These are phyloP conservation scores for Dryas alaskensis DNA, from an alignment of 306 rosid species.

Conservation along the genomic window DNA sequence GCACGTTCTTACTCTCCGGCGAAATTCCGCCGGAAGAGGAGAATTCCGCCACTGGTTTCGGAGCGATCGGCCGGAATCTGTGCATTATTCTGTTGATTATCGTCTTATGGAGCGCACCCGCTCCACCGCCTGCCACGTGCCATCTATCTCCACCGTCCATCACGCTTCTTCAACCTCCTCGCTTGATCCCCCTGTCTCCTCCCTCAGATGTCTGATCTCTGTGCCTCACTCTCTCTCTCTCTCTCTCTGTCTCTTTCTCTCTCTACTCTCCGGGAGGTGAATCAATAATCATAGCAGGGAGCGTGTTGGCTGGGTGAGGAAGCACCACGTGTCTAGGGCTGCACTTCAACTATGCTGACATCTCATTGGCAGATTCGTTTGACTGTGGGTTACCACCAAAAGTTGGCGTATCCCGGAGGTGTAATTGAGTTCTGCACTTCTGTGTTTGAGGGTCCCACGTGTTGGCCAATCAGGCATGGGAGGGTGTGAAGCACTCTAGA, in stretches of 20 bases:
- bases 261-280: conserved; percentile 32
- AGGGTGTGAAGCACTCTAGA: conserved; percentile 31
- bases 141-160: conserved; percentile 52
- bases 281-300: conserved; percentile 62
- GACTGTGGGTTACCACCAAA: conserved; percentile 3
- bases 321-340: conserved; percentile 74
- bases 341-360: neutral
- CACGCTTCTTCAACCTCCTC: neutral
- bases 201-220: neutral
- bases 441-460: conserved; percentile 39
- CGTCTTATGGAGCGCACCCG: conserved; percentile 12
- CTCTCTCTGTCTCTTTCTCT: conserved; percentile 12
- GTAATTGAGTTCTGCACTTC: neutral
- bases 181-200: neutral
- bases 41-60: conserved; percentile 43
- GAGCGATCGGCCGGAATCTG: conserved; percentile 77
- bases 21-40: neutral
- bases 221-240: conserved; percentile 1
- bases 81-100: conserved; percentile 47
- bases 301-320: conserved; percentile 53
- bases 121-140: conserved; percentile 29
- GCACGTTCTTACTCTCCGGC: conserved; percentile 15
- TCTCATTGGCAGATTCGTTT: conserved; percentile 30
- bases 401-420: conserved; percentile 45
- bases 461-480: conserved; percentile 26